Base-by-base conservation (phyloP, 345 rosid genomes). In the Linum tenue region DNA sequence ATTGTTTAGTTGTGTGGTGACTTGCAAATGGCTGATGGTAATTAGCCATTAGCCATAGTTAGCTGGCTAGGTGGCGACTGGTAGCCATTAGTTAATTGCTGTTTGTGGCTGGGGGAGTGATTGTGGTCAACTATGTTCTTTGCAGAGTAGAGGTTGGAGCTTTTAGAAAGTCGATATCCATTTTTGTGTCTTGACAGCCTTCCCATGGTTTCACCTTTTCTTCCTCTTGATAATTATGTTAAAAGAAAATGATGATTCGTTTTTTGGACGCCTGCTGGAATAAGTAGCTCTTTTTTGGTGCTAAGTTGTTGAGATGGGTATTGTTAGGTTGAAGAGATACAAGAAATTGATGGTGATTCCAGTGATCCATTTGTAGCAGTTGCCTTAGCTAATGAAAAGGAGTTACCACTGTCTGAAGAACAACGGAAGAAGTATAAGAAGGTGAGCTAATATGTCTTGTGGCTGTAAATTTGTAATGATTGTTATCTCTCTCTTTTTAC, bases 301-400 rank as follows among this genome's bases (percentile, higher is more conserved):
- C 55, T 37, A 43, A 39, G 50, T 48, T 59, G 31, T 59, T 73
- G 62, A 63, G 55, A 55, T 15, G 59, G 3, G 5, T 11, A 40
- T 61, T 65, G 60, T 56, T 82, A 95, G 99, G 96, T 95, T 63
- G 99, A 95, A 78, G 99, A 95, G 84, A 91, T 95, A 80, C 92
- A 84, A 56, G 99, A 95, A 69, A 81, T 95, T 69, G 94, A 91
- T 69, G 83, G 69, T 62, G 72, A 73, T 79, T 75, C 79, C 12
- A 72, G 73, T 72, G 92, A 95, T 72, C 96, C 91, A 10, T 84
- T 84, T 66, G 56, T 91, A 42, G 94, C 91, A 15, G 96, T 82
- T 81, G 99, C 97, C 63, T 62, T 95, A 67, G 89, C 78, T 69
- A 87, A 89, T 68, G 97, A 95, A 78, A 80, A 74, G 76, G 95